Percentiles rank a stretch among this genome's conserved stretches.
Evolutionary conservation across 2,329 filamentous ascomycete genomes (phyloP).

Genomic region (Atkinsonella hypoxylon): DNA sequence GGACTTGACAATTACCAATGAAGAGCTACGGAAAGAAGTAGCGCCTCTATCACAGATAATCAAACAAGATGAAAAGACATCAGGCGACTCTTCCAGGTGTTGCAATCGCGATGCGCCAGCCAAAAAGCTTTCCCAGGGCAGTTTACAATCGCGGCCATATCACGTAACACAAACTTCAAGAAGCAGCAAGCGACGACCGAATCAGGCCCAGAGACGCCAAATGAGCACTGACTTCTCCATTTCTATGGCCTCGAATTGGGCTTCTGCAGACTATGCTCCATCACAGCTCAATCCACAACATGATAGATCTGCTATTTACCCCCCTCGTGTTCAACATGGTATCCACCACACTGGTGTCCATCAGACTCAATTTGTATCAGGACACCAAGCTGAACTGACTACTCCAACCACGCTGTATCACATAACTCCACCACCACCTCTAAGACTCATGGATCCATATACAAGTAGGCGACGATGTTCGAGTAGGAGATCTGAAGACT

Average conservation of each 20-base stretch:
- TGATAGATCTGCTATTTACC: background rate
- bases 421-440: background rate
- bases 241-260: conserved; percentile 33
- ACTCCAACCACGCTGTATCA: background rate
- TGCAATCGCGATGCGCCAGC: background rate
- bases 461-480: background rate
- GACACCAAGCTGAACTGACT: background rate
- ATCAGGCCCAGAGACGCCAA: conserved; percentile 51
- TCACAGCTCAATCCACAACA: background rate
- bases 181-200: conserved; percentile 19
- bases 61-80: background rate
- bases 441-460: background rate
- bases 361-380: background rate
- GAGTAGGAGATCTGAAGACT: background rate
- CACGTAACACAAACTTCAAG: conserved; percentile 10
- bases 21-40: background rate
- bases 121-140: background rate
- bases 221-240: conserved; percentile 49
- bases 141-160: background rate
- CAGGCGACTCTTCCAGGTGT: background rate
- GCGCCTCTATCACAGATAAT: background rate
- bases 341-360: background rate
- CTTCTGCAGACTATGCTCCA: background rate
- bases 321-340: background rate
- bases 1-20: conserved; percentile 46